A percentile compares a stretch with the other conserved stretches of the same genome.
Evolutionary conservation across 2,329 filamentous ascomycete genomes (phyloP).

Genomic region (Stagonosporopsis tanaceti): DNA sequence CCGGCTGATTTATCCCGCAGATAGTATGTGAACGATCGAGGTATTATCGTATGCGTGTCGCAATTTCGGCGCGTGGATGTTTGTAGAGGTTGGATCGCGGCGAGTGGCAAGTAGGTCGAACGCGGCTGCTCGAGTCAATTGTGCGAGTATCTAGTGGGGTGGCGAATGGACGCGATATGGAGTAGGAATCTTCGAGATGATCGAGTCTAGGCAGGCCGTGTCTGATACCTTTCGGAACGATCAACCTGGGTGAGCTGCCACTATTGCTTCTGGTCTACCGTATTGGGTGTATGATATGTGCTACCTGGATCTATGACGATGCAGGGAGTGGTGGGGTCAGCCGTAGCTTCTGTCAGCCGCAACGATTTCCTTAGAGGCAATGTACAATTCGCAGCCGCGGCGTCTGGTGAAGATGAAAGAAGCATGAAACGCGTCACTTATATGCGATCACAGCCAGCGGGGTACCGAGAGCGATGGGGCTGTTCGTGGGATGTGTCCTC

Average conservation of each 20-base stretch:
- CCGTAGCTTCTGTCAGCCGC: slow-evolving; percentile 21
- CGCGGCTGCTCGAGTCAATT: slow-evolving; percentile 11
- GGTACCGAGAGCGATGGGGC: slow-evolving; percentile 23
- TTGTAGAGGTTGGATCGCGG: background rate
- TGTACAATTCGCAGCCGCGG: background rate
- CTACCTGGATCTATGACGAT: slow-evolving; percentile 42
- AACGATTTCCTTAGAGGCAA: background rate
- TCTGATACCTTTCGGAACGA: background rate
- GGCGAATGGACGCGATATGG: slow-evolving; percentile 16
- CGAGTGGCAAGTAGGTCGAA: slow-evolving; percentile 19
- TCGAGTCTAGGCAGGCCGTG: background rate
- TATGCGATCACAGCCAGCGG: slow-evolving; percentile 16
- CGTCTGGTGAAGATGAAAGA: slow-evolving; percentile 8
- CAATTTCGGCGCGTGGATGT: background rate
- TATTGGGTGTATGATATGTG: slow-evolving; percentile 27
- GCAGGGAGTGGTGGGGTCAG: slow-evolving; percentile 34
- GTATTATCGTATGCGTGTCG: background rate
- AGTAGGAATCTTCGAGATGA: slow-evolving; percentile 1
- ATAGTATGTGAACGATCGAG: background rate
- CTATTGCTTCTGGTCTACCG: slow-evolving; percentile 12
- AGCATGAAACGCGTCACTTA: slow-evolving; percentile 18
- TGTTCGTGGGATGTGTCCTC: slow-evolving; percentile 33
- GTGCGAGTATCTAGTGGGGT: slow-evolving; percentile 16
- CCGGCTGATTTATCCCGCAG: slow-evolving; percentile 11
- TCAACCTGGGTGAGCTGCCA: background rate